These are phyloP conservation scores for Sphagnurus paluster DNA, from an alignment of 1,284 basidiomycete genomes.

Conservation along the genomic window DNA sequence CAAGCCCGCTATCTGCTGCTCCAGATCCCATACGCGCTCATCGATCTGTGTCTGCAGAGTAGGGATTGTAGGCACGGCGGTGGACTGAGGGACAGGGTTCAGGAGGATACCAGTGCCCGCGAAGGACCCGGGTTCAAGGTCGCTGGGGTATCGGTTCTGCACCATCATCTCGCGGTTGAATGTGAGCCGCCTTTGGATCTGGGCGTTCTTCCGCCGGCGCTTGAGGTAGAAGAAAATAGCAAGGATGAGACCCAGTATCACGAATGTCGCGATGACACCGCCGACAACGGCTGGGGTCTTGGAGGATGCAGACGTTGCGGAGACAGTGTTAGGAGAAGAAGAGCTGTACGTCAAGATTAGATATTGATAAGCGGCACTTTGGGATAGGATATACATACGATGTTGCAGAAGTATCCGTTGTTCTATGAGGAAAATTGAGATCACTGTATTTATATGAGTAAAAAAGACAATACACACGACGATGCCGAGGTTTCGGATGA, in stretches of 20 bases:
- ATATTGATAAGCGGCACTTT: not conserved
- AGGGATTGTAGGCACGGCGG: not conserved
- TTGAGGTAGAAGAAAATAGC: conserved; percentile 7
- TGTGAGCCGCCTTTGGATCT: conserved; percentile 8
- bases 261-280: conserved; percentile 12
- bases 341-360: not conserved
- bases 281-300: conserved; percentile 13
- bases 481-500: no score
- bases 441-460: no score
- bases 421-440: no score
- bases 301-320: not conserved
- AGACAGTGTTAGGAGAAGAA: not conserved
- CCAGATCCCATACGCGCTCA: conserved; percentile 8
- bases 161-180: conserved; percentile 21
- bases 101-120: not conserved
- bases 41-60: conserved; percentile 13
- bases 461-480: no score
- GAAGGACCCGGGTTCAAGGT: conserved; percentile 10
- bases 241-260: conserved; percentile 10
- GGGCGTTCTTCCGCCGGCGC: conserved; percentile 7
- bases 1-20: conserved; percentile 13
- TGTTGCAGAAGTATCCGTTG: not conserved
- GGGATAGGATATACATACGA: not conserved
- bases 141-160: conserved; percentile 8
- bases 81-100: conserved; percentile 1